Evolutionary conservation across 2,329 filamentous ascomycete species (phyloP).

Genomic region (Colletotrichum sp.): DNA sequence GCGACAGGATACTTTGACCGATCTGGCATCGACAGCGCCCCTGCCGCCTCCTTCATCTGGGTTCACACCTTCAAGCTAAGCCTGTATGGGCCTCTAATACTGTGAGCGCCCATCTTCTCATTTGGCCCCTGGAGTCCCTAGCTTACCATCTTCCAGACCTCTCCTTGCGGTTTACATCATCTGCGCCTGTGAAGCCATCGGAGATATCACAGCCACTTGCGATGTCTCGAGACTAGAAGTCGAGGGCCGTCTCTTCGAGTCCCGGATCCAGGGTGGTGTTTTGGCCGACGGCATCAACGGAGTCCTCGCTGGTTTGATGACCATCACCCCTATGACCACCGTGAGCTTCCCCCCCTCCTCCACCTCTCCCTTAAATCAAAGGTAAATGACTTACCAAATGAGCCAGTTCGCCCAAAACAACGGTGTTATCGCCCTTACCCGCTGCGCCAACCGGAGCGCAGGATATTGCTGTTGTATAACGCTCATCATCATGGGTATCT

Average conservation of each 20-base stretch:
- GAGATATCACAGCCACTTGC: conserved; percentile 81
- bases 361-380: neutral
- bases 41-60: conserved; percentile 78
- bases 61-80: conserved; percentile 76
- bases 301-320: conserved; percentile 76
- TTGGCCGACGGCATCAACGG: conserved; percentile 80
- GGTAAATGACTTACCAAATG: neutral
- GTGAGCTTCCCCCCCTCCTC: neutral
- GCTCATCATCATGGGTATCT: conserved; percentile 80
- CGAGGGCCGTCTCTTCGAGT: conserved; percentile 74
- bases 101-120: conserved; percentile 34
- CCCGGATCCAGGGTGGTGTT: conserved; percentile 78
- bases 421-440: conserved; percentile 80
- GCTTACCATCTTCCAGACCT: conserved; percentile 41
- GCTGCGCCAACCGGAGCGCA: conserved; percentile 81
- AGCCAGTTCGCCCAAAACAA: conserved; percentile 80
- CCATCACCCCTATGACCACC: conserved; percentile 79
- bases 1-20: conserved; percentile 80
- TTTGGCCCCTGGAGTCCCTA: neutral
- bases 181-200: conserved; percentile 79
- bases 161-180: conserved; percentile 74
- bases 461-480: conserved; percentile 81
- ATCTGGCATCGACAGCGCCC: conserved; percentile 73
- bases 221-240: conserved; percentile 81
- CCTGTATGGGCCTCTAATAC: conserved; percentile 74